phyloP scores from a whole-genome alignment of 225 moss, liverwort and hornwort genomes.

The Takakia lepidozioides region DNA sequence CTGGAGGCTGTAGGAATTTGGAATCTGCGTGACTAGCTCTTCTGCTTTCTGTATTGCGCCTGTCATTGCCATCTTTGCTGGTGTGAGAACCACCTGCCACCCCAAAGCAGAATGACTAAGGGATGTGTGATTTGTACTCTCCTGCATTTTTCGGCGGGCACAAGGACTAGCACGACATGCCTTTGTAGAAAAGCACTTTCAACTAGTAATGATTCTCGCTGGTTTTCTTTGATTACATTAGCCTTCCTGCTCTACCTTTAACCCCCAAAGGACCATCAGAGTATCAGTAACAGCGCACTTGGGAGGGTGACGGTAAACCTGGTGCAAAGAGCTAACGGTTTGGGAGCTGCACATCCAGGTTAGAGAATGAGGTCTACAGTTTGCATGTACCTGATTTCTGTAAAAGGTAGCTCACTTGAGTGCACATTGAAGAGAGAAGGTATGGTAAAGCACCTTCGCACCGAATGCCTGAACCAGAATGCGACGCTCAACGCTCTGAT shows the following conservation, averaged over 20 bases:
- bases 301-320: too few relatives aligned
- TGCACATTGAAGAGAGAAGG: background rate
- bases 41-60: conserved; percentile 34
- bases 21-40: conserved; percentile 37
- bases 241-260: background rate
- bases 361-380: too few relatives aligned
- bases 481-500: conserved; percentile 66
- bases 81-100: conserved; percentile 24
- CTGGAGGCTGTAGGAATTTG: conserved; percentile 49
- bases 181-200: too few relatives aligned
- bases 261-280: background rate
- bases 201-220: too few relatives aligned
- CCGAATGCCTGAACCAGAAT: conserved; percentile 65
- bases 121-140: background rate
- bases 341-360: too few relatives aligned
- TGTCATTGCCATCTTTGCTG: conserved; percentile 23
- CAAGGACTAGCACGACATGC: too few relatives aligned
- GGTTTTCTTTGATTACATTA: too few relatives aligned
- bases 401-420: background rate
- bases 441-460: conserved; percentile 37
- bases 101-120: conserved; percentile 4
- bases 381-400: background rate
- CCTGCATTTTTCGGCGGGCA: too few relatives aligned
- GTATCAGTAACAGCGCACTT: background rate
- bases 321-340: too few relatives aligned